These are phyloP conservation scores for Fonsecaea monophora DNA, from an alignment of 2,329 filamentous ascomycete genomes.

Conservation along the genomic window DNA sequence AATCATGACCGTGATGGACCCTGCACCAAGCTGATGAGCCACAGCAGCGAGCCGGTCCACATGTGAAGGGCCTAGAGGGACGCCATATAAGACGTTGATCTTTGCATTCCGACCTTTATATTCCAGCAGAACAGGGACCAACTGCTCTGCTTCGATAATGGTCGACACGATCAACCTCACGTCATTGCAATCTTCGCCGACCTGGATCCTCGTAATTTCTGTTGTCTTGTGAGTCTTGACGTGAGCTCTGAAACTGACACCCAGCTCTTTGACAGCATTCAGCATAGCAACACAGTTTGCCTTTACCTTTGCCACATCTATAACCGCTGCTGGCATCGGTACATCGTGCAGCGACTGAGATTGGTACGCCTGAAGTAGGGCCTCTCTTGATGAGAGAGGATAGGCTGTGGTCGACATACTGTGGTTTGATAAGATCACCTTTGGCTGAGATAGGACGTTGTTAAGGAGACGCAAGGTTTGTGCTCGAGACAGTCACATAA, in stretches of 20 bases:
- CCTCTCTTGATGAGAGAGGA: constrained; percentile 33
- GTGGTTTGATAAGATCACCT: neutral
- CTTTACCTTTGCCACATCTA: constrained; percentile 71
- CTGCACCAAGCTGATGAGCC: constrained; percentile 61
- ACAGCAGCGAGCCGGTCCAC: constrained; percentile 66
- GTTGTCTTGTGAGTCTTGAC: constrained; percentile 84
- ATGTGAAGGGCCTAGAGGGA: constrained; percentile 69
- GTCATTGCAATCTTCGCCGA: constrained; percentile 62
- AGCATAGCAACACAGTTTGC: constrained; percentile 77
- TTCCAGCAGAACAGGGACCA: constrained; percentile 66
- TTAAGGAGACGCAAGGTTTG: neutral
- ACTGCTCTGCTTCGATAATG: constrained; percentile 72
- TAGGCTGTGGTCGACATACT: constrained; percentile 26
- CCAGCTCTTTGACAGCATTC: constrained; percentile 63
- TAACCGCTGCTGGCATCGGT: constrained; percentile 69
- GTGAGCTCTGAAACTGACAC: constrained; percentile 74
- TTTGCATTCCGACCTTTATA: constrained; percentile 61
- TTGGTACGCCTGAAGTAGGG: constrained; percentile 53
- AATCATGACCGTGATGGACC: constrained; percentile 68
- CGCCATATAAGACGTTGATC: constrained; percentile 74
- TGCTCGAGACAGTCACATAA: neutral
- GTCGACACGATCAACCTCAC: constrained; percentile 75
- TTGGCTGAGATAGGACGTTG: neutral
- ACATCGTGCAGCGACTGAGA: constrained; percentile 67
- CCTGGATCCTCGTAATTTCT: constrained; percentile 71